These are phyloP conservation scores for Daldinia decipiens DNA, from an alignment of 495 filamentous ascomycete species.

Conservation along the genomic window DNA sequence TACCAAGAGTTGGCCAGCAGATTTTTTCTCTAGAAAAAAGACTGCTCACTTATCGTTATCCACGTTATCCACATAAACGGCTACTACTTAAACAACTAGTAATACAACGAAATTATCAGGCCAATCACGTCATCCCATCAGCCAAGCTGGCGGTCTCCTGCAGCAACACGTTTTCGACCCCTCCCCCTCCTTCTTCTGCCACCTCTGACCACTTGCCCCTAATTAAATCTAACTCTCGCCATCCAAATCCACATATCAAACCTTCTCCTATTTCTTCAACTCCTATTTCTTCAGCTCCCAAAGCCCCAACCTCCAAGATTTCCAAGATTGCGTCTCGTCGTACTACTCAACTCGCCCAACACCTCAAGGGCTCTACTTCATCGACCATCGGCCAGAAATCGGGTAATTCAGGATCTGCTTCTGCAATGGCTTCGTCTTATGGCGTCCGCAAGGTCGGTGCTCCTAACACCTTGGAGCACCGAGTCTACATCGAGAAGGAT, in stretches of 20 bases:
- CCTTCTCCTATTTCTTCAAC: slow-evolving; percentile 49
- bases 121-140: slow-evolving; percentile 36
- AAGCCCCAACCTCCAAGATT: slow-evolving; percentile 49
- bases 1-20: slow-evolving; percentile 15
- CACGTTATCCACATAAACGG: slow-evolving; percentile 17
- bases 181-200: slow-evolving; percentile 53
- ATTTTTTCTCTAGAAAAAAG: slow-evolving; percentile 17
- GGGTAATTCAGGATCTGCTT: slow-evolving; percentile 49
- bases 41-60: slow-evolving; percentile 12
- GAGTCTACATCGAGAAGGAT: slow-evolving; percentile 98
- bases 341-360: slow-evolving; percentile 66
- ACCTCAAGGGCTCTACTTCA: slow-evolving; percentile 58
- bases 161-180: slow-evolving; percentile 43
- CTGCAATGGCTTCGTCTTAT: slow-evolving; percentile 68
- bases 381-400: slow-evolving; percentile 32
- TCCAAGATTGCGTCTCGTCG: slow-evolving; percentile 57
- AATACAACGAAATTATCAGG: slow-evolving; percentile 34
- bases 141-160: slow-evolving; percentile 42
- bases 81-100: slow-evolving; percentile 20
- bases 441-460: slow-evolving; percentile 84
- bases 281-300: slow-evolving; percentile 49
- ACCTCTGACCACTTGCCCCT: slow-evolving; percentile 31
- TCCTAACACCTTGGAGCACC: slow-evolving; percentile 94
- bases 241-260: slow-evolving; percentile 30
- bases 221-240: slow-evolving; percentile 45